phyloP scores from a whole-genome alignment of 805 yeast genomes.

The Saturnispora gosingensis region DNA sequence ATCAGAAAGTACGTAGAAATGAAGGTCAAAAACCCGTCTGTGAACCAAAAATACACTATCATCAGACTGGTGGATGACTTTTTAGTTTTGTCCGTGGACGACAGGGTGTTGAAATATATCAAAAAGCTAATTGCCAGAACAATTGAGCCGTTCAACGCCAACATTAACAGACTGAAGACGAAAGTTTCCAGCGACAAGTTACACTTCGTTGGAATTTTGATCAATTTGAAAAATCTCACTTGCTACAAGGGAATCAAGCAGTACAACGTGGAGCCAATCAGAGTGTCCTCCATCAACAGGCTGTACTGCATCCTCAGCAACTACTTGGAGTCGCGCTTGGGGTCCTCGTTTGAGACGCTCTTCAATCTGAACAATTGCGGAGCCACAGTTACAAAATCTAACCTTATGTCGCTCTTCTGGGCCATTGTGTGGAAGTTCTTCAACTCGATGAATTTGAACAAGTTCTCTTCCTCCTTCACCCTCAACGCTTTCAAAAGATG shows the following conservation, averaged over 20 bases:
- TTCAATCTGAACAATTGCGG: constrained; percentile 17
- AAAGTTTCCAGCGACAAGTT: constrained; percentile 16
- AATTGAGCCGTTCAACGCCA: constrained; percentile 35
- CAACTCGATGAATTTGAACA: constrained; percentile 14
- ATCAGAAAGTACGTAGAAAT: constrained; percentile 14
- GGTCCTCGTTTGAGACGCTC: constrained; percentile 1
- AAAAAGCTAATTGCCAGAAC: constrained; percentile 27
- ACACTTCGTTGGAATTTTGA: constrained; percentile 35
- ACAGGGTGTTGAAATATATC: constrained; percentile 24
- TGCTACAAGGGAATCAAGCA: constrained; percentile 25
- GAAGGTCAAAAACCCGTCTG: background rate
- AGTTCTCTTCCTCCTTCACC: constrained; percentile 8
- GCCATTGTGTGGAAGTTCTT: constrained; percentile 15
- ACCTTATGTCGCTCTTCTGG: constrained; percentile 11
- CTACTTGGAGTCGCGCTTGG: constrained; percentile 7
- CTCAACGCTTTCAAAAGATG: constrained; percentile 2
- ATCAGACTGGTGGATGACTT: constrained; percentile 82
- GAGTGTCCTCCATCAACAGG: constrained; percentile 10
- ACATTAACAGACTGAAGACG: constrained; percentile 34
- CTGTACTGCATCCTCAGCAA: constrained; percentile 15
- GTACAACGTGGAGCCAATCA: constrained; percentile 12
- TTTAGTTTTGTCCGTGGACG: constrained; percentile 48
- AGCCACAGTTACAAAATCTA: constrained; percentile 11
- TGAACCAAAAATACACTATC: constrained; percentile 27
- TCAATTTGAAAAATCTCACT: constrained; percentile 27